Evolutionary conservation across 2,329 filamentous ascomycete species (phyloP).

Genomic region (Neobulgaria alba): DNA sequence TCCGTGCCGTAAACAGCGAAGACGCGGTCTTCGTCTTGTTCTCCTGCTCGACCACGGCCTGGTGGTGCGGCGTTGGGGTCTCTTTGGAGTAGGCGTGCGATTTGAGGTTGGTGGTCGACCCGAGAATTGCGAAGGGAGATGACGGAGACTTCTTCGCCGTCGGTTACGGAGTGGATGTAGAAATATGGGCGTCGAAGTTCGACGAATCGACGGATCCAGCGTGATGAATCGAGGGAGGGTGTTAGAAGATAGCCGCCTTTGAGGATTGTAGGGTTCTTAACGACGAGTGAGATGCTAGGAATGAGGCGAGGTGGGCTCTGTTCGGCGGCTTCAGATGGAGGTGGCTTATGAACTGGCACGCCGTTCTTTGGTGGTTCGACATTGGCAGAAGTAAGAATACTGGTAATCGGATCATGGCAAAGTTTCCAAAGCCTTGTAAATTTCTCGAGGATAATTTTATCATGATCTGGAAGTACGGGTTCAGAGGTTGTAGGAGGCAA

Average conservation of each 20-base stretch:
- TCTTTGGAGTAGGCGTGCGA: constrained; percentile 60
- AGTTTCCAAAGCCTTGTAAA: constrained; percentile 29
- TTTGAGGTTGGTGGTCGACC: constrained; percentile 87
- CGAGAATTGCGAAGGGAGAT: constrained; percentile 83
- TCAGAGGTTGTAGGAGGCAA: neutral
- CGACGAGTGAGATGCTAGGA: constrained; percentile 66
- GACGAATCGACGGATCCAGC: constrained; percentile 88
- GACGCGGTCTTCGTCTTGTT: constrained; percentile 38
- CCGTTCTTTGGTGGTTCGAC: constrained; percentile 64
- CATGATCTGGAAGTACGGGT: constrained; percentile 23
- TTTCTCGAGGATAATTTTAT: constrained; percentile 34
- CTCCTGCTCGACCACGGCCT: constrained; percentile 23
- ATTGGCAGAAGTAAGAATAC: constrained; percentile 50
- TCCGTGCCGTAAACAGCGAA: constrained; percentile 92
- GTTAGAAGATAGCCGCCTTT: constrained; percentile 85
- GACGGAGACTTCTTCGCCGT: constrained; percentile 83
- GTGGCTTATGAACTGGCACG: constrained; percentile 22
- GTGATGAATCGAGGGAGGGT: constrained; percentile 69
- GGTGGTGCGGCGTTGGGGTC: constrained; percentile 10
- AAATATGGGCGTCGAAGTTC: constrained; percentile 88
- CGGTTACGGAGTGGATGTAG: constrained; percentile 75
- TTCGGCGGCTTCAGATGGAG: constrained; percentile 18
- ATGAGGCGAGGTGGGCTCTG: constrained; percentile 43
- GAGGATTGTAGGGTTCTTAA: constrained; percentile 72
- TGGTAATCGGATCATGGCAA: constrained; percentile 28